These are phyloP conservation scores for Crithidia thermophila DNA, from an alignment of 208 protist species.

Conservation along the genomic window DNA sequence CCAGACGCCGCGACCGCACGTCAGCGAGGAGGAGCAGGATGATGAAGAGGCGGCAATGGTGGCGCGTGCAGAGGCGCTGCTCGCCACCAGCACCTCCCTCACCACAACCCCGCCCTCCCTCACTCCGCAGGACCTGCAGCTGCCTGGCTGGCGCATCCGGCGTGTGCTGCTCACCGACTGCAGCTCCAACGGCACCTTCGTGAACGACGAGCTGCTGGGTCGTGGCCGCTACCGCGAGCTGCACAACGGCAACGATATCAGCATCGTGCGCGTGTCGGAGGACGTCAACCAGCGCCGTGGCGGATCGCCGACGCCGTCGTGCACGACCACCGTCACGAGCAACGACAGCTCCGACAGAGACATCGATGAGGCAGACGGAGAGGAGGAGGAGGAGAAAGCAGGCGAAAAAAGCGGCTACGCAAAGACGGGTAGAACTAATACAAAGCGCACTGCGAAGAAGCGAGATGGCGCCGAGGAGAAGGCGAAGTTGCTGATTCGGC, in stretches of 20 bases:
- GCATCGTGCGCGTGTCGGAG: slow-evolving; percentile 48
- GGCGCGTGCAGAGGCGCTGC: not conserved
- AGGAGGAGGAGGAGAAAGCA: not conserved
- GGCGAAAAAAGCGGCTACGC: not conserved
- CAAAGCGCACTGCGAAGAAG: no score
- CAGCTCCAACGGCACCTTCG: slow-evolving; percentile 80
- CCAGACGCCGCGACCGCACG: no score
- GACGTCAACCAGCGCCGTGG: not conserved
- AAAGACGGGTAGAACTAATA: no score
- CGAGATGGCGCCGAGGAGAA: no score
- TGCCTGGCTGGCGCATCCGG: slow-evolving; percentile 28
- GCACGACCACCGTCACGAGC: no score
- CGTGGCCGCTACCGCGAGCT: slow-evolving; percentile 44
- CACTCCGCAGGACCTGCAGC: slow-evolving; percentile 1
- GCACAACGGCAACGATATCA: slow-evolving; percentile 66
- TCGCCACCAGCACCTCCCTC: not conserved
- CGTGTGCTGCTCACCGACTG: slow-evolving; percentile 60
- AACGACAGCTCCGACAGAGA: not conserved
- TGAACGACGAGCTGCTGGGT: slow-evolving; percentile 69
- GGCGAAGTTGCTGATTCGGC: not conserved
- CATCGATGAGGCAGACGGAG: slow-evolving; percentile 11
- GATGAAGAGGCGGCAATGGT: not conserved
- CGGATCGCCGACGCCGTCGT: no score
- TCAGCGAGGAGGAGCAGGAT: not conserved
- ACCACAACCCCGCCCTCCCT: not conserved